Evolutionary conservation across 306 rosid species (phyloP).

Genomic region (Fragaria nilgerrensis): DNA sequence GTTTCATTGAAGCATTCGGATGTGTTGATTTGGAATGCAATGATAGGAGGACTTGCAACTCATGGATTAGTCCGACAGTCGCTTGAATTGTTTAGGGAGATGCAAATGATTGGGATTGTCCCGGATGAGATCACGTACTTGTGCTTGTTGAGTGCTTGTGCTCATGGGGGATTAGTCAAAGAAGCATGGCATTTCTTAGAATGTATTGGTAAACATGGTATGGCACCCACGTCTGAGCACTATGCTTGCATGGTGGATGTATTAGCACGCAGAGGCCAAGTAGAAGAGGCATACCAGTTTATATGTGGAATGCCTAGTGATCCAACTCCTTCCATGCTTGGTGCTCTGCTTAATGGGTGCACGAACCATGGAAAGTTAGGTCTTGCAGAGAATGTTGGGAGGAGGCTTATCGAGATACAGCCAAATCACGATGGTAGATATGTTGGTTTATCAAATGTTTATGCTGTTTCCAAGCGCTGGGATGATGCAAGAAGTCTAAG

Average conservation of each 20-base stretch:
- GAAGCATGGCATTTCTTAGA: conserved; percentile 75
- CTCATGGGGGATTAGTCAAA: conserved; percentile 72
- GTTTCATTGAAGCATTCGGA: conserved; percentile 44
- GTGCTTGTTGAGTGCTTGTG: conserved; percentile 72
- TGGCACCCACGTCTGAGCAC: conserved; percentile 57
- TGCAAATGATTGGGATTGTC: conserved; percentile 48
- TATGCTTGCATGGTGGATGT: conserved; percentile 82
- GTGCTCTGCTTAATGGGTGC: conserved; percentile 68
- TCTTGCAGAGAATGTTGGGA: conserved; percentile 65
- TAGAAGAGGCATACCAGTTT: conserved; percentile 55
- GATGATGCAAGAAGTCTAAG: conserved; percentile 66
- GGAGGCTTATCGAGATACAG: conserved; percentile 70
- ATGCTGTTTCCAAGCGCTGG: conserved; percentile 63
- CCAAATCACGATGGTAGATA: conserved; percentile 81
- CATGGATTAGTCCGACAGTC: conserved; percentile 64
- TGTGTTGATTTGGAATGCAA: conserved; percentile 75
- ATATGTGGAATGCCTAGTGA: conserved; percentile 57
- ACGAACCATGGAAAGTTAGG: conserved; percentile 61
- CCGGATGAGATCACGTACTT: conserved; percentile 79
- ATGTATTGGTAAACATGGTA: conserved; percentile 43
- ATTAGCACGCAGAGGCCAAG: conserved; percentile 65
- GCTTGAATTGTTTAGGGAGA: conserved; percentile 46
- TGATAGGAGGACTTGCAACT: conserved; percentile 75
- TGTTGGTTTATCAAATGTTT: conserved; percentile 66
- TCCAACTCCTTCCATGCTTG: conserved; percentile 73